Percentiles rank a stretch among this genome's conserved stretches.
Evolutionary conservation across 257 asterid genomes (phyloP).

Genomic region (Lithospermum erythrorhizon): DNA sequence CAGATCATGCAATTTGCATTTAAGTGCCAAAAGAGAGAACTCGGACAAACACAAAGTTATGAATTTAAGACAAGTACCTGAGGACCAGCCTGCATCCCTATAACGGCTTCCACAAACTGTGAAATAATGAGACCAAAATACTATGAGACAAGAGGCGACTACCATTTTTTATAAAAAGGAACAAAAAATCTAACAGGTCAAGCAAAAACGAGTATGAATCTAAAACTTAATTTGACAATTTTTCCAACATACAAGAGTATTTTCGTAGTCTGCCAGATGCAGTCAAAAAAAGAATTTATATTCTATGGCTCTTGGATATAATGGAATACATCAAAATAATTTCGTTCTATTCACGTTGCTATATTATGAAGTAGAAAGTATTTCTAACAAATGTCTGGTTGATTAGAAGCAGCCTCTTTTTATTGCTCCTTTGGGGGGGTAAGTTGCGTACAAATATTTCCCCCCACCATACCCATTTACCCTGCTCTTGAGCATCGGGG

Average conservation of each 20-base stretch:
- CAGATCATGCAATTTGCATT: neutral
- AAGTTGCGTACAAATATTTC: no score
- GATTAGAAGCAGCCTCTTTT: no score
- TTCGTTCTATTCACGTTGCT: no score
- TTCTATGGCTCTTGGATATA: no score
- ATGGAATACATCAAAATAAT: no score
- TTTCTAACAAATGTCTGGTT: no score
- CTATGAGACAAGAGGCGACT: neutral
- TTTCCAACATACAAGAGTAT: neutral
- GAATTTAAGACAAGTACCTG: conserved; percentile 32
- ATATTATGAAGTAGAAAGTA: no score
- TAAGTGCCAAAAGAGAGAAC: neutral
- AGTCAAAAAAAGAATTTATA: no score
- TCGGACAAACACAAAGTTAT: neutral
- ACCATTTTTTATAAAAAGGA: neutral
- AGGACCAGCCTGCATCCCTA: conserved; percentile 57
- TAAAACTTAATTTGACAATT: neutral
- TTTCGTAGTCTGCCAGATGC: no score
- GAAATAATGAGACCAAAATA: neutral
- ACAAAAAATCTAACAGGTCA: neutral
- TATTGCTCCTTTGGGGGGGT: no score
- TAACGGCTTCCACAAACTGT: conserved; percentile 86
- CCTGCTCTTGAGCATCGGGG: no score
- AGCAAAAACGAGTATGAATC: neutral
- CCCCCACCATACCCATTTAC: no score